Conservation (phyloP, 345 rosid genomes). For the Populus davidiana region DNA sequence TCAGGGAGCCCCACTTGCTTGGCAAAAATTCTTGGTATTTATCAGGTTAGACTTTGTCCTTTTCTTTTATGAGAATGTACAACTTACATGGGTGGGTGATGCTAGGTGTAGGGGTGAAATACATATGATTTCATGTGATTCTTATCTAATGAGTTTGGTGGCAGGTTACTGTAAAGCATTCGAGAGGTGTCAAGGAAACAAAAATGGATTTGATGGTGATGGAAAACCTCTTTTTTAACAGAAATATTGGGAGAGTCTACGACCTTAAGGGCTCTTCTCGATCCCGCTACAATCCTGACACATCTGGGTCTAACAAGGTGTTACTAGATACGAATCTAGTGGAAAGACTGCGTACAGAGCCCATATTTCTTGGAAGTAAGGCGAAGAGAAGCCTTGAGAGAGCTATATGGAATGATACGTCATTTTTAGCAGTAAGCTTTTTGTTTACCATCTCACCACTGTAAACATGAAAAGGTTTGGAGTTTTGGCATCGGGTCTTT, state of each 20-base stretch:
- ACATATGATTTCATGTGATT: conserved; percentile 4
- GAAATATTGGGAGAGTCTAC: conserved; percentile 70
- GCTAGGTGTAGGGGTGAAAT: neutral
- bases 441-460: neutral
- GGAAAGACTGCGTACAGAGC: conserved; percentile 76
- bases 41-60: conserved; percentile 63
- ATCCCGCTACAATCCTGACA: conserved; percentile 81
- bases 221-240: conserved; percentile 91
- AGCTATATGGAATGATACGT: conserved; percentile 97
- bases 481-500: neutral
- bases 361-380: conserved; percentile 90
- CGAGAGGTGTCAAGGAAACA: conserved; percentile 80
- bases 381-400: conserved; percentile 90
- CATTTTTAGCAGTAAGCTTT: conserved; percentile 82
- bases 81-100: neutral
- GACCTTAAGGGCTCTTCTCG: conserved; percentile 91
- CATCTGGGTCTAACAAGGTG: conserved; percentile 70
- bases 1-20: conserved; percentile 93
- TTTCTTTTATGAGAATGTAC: neutral
- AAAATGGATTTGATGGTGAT: conserved; percentile 96
- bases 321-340: conserved; percentile 80
- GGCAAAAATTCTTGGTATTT: conserved; percentile 93
- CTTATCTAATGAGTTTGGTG: conserved; percentile 11
- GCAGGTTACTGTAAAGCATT: conserved; percentile 79
- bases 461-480: neutral